Evolutionary conservation across 345 rosid genomes (phyloP), one percentile per base, ranked within the genome.

Genomic region (Populus davidiana): DNA sequence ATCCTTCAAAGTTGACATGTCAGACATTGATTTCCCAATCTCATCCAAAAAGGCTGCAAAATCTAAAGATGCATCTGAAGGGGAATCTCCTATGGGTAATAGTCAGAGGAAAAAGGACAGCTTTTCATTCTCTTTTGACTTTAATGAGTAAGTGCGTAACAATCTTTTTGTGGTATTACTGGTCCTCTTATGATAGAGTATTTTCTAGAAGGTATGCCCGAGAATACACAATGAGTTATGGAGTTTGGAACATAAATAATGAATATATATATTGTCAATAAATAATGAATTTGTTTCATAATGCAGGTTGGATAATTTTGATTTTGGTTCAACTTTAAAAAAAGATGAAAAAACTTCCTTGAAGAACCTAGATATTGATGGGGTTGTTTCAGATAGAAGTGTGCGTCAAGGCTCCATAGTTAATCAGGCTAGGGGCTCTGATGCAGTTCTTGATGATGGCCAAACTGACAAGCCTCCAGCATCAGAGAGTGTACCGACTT

Each of bases 1-100:
- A 77, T 90, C 96, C 23, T 88, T 93, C 83, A 89, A 91, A 84
- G 78, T 88, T 77, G 93, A 92, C 81, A 86, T 91, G 91, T 83
- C 91, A 71, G 98, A 92, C 76, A 88, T 96, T 85, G 93, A 92
- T 83, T 91, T 96, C 86, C 85, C 93, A 50, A 75, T 85, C 80
- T 83, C 94, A 68, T 70, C 89, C 62, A 83, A 85, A 74, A 83
- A 85, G 70, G 72, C 83, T 79, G 77, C 90, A 81, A 90, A 89
- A 79, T 20, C 79, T 59, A 92, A 88, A 87, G 90, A 83, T 43
- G 86, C 76, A 78, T 79, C 84, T 81, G 84, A 85, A 72, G 91
- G 83, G 66, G 90, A 88, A 82, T 76, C 82, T 63, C 50, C 86
- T 18, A 77, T 64, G 9, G 83, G 81, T 79, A 84, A 77, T 68